A percentile compares a stretch with the other conserved stretches of the same genome.
Evolutionary conservation across 805 yeast species (phyloP).

Genomic region (Hanseniaspora valbyensis): DNA sequence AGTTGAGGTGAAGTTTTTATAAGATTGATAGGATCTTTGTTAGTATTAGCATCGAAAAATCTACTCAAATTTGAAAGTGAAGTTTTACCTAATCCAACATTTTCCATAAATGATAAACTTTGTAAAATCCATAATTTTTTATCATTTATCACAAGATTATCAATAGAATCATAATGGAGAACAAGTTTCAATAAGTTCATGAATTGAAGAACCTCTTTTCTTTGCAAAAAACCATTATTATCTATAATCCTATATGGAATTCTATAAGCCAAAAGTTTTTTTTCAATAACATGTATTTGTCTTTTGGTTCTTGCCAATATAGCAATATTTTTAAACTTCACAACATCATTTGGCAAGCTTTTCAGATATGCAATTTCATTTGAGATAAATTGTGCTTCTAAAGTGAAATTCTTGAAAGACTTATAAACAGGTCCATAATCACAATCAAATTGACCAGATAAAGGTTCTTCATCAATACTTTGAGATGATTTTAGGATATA

Average conservation of each 20-base stretch:
- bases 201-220: conserved; percentile 53
- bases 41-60: background rate
- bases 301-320: conserved; percentile 57
- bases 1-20: background rate
- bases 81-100: conserved; percentile 6
- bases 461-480: conserved; percentile 12
- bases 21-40: background rate
- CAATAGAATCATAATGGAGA: background rate
- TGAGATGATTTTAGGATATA: conserved; percentile 50
- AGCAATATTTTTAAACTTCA: conserved; percentile 53
- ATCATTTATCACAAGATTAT: background rate
- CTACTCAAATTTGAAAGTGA: conserved; percentile 4
- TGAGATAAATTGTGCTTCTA: conserved; percentile 52
- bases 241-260: conserved; percentile 60
- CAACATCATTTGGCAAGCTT: conserved; percentile 34
- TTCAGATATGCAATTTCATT: conserved; percentile 42
- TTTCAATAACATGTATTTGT: conserved; percentile 54
- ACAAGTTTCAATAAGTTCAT: conserved; percentile 57
- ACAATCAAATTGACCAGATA: conserved; percentile 37
- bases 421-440: conserved; percentile 40
- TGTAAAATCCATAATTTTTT: conserved; percentile 9
- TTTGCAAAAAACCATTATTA: conserved; percentile 73
- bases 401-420: conserved; percentile 32
- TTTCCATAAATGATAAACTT: conserved; percentile 1
- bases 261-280: conserved; percentile 40